Base-by-base conservation (phyloP, 345 rosid genomes). In the Acer negundo region DNA sequence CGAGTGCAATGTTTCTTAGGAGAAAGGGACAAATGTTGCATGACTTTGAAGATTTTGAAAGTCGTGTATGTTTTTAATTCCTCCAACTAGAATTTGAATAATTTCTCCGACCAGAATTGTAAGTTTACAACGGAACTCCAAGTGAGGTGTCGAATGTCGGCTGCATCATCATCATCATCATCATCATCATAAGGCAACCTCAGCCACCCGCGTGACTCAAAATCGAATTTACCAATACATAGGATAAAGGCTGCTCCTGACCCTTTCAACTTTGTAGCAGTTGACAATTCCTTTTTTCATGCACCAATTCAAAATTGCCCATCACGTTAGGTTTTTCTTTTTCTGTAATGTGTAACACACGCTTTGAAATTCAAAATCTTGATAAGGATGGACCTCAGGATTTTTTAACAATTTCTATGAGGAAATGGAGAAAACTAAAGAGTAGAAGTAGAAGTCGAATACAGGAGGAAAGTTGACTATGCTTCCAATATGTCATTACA, bases 401-500 rank as follows among this genome's bases (percentile, higher is more conserved):
- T 35, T 44, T 64, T 40, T 67, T n/a, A n/a, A 22, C 35, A 22
- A 42, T 20, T n/a, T 46, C 31, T 11, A 46, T 20, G 9, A 2
- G 10, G 56, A n/a, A n/a, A 68, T n/a, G 55, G 49, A 2, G 28
- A 47, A 3, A 42, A 68, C 38, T 3, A n/a, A n/a, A 44, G 8
- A 17, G 46, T 6, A 28, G 15, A 4, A n/a, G n/a, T n/a, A n/a
- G n/a, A n/a, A n/a, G n/a, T n/a, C n/a, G n/a, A n/a, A 1, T 11
- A 62, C 38, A 6, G 23, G 58, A 61, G 31, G 62, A 64, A 49
- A 49, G 31, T 35, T n/a, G 49, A n/a, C 13, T 65, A 22, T 7
- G 59, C 26, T 19, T 72, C 66, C 26, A 66, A 65, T 38, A 8
- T 10, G 76, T 53, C 75, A 51, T 11, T 35, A 35, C 75, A 70